phyloP scores from a whole-genome alignment of 2,329 filamentous ascomycete species.

The Polytolypa hystricis region DNA sequence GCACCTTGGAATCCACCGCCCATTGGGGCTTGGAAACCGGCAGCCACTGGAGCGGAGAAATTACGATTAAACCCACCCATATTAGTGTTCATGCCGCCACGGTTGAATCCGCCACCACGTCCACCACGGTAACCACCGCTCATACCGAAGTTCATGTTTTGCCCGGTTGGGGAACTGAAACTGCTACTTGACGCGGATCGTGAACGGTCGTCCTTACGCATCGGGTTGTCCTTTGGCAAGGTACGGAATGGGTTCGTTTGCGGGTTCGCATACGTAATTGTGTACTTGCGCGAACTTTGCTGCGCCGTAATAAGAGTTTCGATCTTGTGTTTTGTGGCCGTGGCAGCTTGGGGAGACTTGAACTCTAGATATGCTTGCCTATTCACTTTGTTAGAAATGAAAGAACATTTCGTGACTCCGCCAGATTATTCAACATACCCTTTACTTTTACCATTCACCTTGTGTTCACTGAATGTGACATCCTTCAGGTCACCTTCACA shows the following conservation, averaged over 20 bases:
- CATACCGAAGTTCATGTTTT: constrained; percentile 33
- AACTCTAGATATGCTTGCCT: constrained; percentile 79
- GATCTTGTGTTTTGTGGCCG: constrained; percentile 71
- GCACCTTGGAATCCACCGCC: constrained; percentile 34
- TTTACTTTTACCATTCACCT: constrained; percentile 98
- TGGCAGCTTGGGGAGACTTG: constrained; percentile 68
- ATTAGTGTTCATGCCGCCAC: constrained; percentile 34
- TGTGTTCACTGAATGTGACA: constrained; percentile 94
- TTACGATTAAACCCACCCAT: constrained; percentile 44
- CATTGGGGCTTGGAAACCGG: constrained; percentile 32
- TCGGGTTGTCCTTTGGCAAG: constrained; percentile 74
- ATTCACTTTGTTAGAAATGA: constrained; percentile 6
- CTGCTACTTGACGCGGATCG: constrained; percentile 40
- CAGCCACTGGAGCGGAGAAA: constrained; percentile 35
- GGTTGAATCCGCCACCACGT: constrained; percentile 42
- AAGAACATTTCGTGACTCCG: too few relatives aligned
- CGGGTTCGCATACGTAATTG: constrained; percentile 63
- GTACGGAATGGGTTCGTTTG: constrained; percentile 81
- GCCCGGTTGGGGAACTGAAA: constrained; percentile 29
- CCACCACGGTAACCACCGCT: constrained; percentile 44
- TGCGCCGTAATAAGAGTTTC: constrained; percentile 51
- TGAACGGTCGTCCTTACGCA: constrained; percentile 53
- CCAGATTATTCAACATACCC: constrained; percentile 51
- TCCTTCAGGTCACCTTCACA: constrained; percentile 81
- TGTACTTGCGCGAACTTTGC: constrained; percentile 53